Evolutionary conservation across 1,284 basidiomycete species (phyloP).

Genomic region (Heterobasidion occidentale): DNA sequence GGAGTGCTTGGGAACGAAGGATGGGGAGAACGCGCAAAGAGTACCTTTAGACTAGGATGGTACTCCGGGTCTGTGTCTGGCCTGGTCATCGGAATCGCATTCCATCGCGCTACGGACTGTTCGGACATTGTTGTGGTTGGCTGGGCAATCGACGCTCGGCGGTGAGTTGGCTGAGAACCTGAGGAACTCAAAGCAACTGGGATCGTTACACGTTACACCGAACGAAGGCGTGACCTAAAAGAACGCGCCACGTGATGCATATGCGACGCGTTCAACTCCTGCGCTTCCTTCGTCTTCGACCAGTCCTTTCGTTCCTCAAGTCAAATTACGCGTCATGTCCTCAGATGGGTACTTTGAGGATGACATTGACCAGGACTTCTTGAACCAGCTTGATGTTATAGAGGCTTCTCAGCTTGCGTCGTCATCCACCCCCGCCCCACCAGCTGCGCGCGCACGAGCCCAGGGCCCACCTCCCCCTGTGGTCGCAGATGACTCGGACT

Average conservation of each 20-base stretch:
- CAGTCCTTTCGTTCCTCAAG: too few species aligned
- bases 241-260: too few species aligned
- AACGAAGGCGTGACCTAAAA: too few species aligned
- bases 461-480: constrained; percentile 5
- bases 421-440: constrained; percentile 6
- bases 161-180: background rate
- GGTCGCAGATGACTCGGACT: constrained; percentile 24
- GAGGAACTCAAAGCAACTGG: too few species aligned
- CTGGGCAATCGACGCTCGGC: background rate
- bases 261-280: too few species aligned
- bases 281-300: too few species aligned
- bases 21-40: constrained; percentile 37
- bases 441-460: constrained; percentile 1
- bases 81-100: constrained; percentile 49
- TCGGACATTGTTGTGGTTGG: constrained; percentile 42
- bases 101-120: constrained; percentile 60
- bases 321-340: constrained; percentile 35
- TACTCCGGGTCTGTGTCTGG: constrained; percentile 18
- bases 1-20: constrained; percentile 4
- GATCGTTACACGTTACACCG: too few species aligned
- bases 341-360: constrained; percentile 63
- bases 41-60: constrained; percentile 53
- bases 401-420: constrained; percentile 46
- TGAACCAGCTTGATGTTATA: constrained; percentile 54
- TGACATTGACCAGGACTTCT: constrained; percentile 39